Evolutionary conservation across 1,139 yeast species (phyloP), one percentile per base, ranked within the genome.

Genomic region (Saccharomyces uvarum): DNA sequence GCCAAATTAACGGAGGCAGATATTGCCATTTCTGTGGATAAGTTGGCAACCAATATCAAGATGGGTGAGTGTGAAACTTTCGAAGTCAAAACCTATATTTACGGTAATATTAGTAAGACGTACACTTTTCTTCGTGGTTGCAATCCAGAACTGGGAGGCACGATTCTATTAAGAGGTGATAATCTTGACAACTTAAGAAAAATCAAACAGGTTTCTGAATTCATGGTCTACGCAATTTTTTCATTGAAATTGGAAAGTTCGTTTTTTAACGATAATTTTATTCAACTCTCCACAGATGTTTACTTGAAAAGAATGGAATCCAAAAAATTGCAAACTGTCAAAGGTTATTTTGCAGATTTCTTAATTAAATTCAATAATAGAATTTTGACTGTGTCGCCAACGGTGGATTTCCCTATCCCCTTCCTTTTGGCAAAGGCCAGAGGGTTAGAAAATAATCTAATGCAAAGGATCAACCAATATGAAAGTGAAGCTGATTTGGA

Each of bases 1-100:
- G 82, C 97, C 0, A 75, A 93, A 55, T 78, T 89, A 61, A 87
- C 97, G 0, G 84, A 81, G 53, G 93, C 96, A 0, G 97, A 90
- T 64, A 84, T 95, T 31, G 80, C 83, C 3, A 75, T 80, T 1
- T 82, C 90, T 0, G 80, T 84, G 58, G 90, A 86, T 60, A 78
- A 80, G 57, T 71, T 86, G 16, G 83, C 87, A 0, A 73, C 77
- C 48, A 71, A 77, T 64, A 82, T 88, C 2, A 74, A 73, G 21
- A 74, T 93, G 51, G 99, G 99, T 0, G 75, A 76, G 3, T 91
- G 98, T 70, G 81, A 77, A 6, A 68, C 72, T 24, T 86, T 93
- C 66, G 88, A 85, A 57, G 89, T 88, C 16, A 80, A 81, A 59
- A 79, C 88, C 2, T 91, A 75, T 66, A 72, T 80, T 2, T 79